Conservation (phyloP, 73 alveolate species). For the Durusdinium trenchii region DNA sequence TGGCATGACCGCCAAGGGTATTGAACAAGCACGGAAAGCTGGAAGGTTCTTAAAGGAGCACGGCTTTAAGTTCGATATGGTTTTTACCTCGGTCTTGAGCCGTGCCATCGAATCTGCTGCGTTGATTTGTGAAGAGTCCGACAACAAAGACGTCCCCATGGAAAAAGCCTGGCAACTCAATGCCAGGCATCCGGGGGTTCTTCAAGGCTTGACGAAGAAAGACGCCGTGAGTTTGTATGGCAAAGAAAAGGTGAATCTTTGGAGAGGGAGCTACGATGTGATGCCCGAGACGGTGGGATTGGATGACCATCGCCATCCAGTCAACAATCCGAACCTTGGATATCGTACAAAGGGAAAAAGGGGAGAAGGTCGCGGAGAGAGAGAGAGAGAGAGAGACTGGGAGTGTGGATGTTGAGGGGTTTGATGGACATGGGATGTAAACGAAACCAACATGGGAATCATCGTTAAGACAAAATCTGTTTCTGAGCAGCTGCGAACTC, state of each 20-base stretch:
- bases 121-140: slow-evolving; percentile 31
- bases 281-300: slow-evolving; percentile 84
- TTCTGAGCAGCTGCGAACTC: too few relatives aligned
- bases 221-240: slow-evolving; percentile 23
- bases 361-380: too few relatives aligned
- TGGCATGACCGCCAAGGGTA: slow-evolving; percentile 67
- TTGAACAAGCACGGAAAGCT: slow-evolving; percentile 51
- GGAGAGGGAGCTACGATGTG: slow-evolving; percentile 82
- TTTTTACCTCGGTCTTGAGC: slow-evolving; percentile 77
- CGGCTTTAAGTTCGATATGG: slow-evolving; percentile 60
- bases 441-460: too few relatives aligned
- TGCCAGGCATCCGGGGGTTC: slow-evolving; percentile 71
- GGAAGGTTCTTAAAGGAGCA: slow-evolving; percentile 47
- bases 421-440: too few relatives aligned
- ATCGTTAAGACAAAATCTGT: too few relatives aligned
- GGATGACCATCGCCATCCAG: slow-evolving; percentile 79
- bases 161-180: slow-evolving; percentile 70
- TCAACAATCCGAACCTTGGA: slow-evolving; percentile 60
- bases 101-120: slow-evolving; percentile 59
- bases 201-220: slow-evolving; percentile 70
- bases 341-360: too few relatives aligned
- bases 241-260: slow-evolving; percentile 62
- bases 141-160: slow-evolving; percentile 13
- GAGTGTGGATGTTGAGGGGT: too few relatives aligned
- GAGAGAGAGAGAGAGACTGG: too few relatives aligned